Base-by-base conservation (phyloP, 1,284 basidiomycete genomes). In the Pisolithus thermaeus region DNA sequence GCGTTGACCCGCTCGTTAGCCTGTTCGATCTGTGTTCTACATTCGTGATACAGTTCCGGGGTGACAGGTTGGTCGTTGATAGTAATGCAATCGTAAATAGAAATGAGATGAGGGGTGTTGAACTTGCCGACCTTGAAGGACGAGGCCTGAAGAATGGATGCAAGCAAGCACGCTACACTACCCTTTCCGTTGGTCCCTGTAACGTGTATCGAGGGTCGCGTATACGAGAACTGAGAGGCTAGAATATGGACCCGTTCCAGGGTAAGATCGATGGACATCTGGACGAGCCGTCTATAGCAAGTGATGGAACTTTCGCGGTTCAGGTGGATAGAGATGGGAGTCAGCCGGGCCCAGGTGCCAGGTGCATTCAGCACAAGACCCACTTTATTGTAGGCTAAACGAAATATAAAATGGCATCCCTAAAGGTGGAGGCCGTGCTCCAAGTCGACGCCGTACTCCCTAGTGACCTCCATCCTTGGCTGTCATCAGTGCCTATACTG, bases 171-270 rank as follows among this genome's bases (percentile, higher is more conserved):
- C 7, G 92, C 87, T 9, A 95, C 91, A 54, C 89, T 94, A 27
- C 97, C 97, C 70, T 99, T 99, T 28, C 96, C 96, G 70, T 99
- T 99, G 0, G 97, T 99, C 0, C 97, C 96, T 4, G 93, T 87
- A 48, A 99, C 80, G 64, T 99, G 97, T 37, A 94, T 78, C 1
- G 95, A 92, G 0, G 94, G 95, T 2, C 92, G 81, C 0, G 73
- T 80, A 61, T 88, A 84, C 0, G 77, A 72, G 2, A 97, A 75
- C 49, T 76, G 66, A 4, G 64, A 55, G 47, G 87, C 76, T 2
- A 97, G 74, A 5, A 58, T 68, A 22, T 65, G 65, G 58, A 97
- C 84, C 4, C 92, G 81, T 38, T 84, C 75, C 1, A 97, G 76
- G 1, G 84, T 83, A 8, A 97, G 81, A 57, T 90, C 83, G 64